Evolutionary conservation across 305 asterid species (phyloP).

Genomic region (Fraxinus dipetala): DNA sequence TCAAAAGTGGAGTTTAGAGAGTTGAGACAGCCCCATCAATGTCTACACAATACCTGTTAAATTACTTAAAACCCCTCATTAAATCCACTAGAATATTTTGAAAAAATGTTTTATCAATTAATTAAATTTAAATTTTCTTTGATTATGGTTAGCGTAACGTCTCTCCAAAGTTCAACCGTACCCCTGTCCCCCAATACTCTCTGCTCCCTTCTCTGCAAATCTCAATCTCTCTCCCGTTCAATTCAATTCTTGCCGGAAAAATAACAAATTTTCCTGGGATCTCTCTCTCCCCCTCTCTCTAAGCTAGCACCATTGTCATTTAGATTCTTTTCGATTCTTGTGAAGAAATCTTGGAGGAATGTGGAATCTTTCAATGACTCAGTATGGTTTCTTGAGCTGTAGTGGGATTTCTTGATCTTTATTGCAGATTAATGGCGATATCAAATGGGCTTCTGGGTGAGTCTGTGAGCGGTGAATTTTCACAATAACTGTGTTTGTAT

Average conservation of each 20-base stretch:
- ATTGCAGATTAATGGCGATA: conserved; percentile 35
- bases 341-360: conserved; percentile 30
- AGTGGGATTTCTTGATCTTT: conserved; percentile 54
- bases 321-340: neutral
- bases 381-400: conserved; percentile 41
- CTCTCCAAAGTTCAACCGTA: conserved; percentile 51
- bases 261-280: conserved; percentile 18
- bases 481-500: conserved; percentile 17
- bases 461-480: conserved; percentile 45
- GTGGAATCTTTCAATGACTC: conserved; percentile 43
- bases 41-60: conserved; percentile 10
- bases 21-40: conserved; percentile 23
- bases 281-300: neutral
- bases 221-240: conserved; percentile 24
- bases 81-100: conserved; percentile 13
- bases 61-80: neutral
- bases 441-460: conserved; percentile 26
- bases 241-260: conserved; percentile 37
- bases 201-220: conserved; percentile 32
- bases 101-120: conserved; percentile 5
- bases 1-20: neutral
- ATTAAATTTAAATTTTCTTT: conserved; percentile 1
- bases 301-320: conserved; percentile 18
- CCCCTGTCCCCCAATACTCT: conserved; percentile 25
- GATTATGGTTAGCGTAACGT: conserved; percentile 47